Base-by-base conservation (phyloP, 768 basidiomycete genomes). In the Strobilomyces confusus region DNA sequence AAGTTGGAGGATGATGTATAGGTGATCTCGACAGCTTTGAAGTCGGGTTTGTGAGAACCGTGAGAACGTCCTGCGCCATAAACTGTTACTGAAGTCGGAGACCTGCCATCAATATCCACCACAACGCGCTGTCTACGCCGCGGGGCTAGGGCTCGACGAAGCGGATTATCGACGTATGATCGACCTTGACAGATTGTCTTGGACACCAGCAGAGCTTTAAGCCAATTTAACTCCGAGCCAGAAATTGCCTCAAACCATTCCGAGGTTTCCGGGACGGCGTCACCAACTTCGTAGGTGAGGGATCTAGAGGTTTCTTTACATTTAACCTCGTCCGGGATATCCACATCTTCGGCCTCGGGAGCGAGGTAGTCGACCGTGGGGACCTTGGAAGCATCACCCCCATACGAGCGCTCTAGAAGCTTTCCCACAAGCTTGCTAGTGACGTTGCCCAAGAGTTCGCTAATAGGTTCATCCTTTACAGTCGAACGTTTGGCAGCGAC, bases 381-480 rank as follows among this genome's bases (percentile, higher is more conserved):
- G 47, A 98, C 80, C 48, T 80, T 79, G 52, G 76, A 80, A 61
- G 75, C 76, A 66, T 98, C 91, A 17, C 87, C 87, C 47, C 67
- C 77, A 65, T 98, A 98, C 55, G 80, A 83, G 51, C 81, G 80
- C 44, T 89, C 80, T 15, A 97, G 78, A 41, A 98, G 80, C 63
- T 85, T 89, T 62, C 84, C 69, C 49, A 90, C 82, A 51, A 99
- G 89, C 15, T 76, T 73, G 15, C 80, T 72, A 62, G 92, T 87
- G 72, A 98, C 87, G 72, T 87, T 88, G 48, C 92, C 94, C 46
- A 99, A 81, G 49, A 99, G 77, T 29, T 95, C 89, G 62, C 87
- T 89, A 69, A 98, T 87, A 8, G 97, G 94, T 71, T 95, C 92
- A 63, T 99, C 93, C 71, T 93, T 95, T 64, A 84, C 75, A 38